Conservation (phyloP, 192 early-diverging fungal species). For the Chytriomyces confervae region DNA sequence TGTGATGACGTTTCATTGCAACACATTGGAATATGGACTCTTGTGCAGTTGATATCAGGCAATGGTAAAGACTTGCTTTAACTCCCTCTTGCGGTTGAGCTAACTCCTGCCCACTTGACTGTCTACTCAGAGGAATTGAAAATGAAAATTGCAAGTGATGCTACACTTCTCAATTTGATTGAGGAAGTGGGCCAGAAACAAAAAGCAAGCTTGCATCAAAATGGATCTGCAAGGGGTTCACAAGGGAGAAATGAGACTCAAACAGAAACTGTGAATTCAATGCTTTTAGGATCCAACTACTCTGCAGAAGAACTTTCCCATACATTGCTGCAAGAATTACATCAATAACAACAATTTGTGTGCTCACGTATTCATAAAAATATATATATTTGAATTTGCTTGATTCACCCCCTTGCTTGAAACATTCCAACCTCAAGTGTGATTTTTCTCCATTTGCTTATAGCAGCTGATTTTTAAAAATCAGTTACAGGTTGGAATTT, state of each 20-base stretch:
- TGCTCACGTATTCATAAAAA: too few relatives aligned
- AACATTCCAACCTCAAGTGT: too few relatives aligned
- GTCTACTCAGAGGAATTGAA: not conserved
- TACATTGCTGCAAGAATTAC: constrained; percentile 1
- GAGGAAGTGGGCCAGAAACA: not conserved
- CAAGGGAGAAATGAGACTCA: not conserved
- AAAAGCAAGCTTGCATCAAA: too few relatives aligned
- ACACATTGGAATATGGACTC: constrained; percentile 86
- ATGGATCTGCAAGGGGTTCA: not conserved
- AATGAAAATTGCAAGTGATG: constrained; percentile 4
- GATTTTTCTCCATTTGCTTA: too few relatives aligned
- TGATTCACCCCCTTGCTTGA: too few relatives aligned
- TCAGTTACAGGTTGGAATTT: too few relatives aligned
- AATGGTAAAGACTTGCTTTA: not conserved
- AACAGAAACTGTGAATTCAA: not conserved
- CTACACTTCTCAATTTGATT: constrained; percentile 16
- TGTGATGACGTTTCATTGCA: constrained; percentile 72
- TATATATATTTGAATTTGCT: too few relatives aligned
- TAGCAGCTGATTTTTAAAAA: too few relatives aligned
- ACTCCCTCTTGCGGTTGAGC: not conserved
- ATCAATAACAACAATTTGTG: not conserved
- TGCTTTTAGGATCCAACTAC: not conserved
- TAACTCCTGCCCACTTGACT: not conserved
- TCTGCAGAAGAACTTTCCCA: constrained; percentile 21
- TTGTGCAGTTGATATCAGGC: constrained; percentile 70